Evolutionary conservation across 2,329 filamentous ascomycete species (phyloP).

Genomic region (Periconia macrospinosa): DNA sequence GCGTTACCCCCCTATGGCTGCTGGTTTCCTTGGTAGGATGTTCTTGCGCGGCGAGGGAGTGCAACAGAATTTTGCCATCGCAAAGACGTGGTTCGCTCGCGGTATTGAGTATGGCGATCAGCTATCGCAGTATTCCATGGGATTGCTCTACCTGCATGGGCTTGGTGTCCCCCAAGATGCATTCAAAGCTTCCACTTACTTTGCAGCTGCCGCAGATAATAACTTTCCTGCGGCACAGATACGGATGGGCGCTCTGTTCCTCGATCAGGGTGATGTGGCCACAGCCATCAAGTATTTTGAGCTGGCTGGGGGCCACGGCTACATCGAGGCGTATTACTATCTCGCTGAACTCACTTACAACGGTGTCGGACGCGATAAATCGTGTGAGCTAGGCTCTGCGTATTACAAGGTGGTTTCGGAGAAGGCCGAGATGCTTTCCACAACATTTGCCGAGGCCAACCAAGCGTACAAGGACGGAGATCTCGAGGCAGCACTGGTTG

Average conservation of each 20-base stretch:
- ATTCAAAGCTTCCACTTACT: slow-evolving; percentile 71
- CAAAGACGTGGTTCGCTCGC: slow-evolving; percentile 80
- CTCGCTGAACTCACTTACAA: slow-evolving; percentile 83
- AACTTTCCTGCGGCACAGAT: slow-evolving; percentile 81
- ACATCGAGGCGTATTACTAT: slow-evolving; percentile 90
- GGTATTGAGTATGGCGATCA: slow-evolving; percentile 76
- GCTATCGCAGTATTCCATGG: slow-evolving; percentile 81
- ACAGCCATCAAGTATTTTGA: slow-evolving; percentile 87
- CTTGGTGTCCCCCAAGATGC: slow-evolving; percentile 72
- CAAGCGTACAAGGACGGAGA: slow-evolving; percentile 78
- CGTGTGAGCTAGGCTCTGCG: slow-evolving; percentile 73
- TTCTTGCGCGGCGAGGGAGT: slow-evolving; percentile 85
- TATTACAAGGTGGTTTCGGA: slow-evolving; percentile 90
- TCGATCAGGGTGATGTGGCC: slow-evolving; percentile 83
- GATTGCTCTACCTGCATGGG: slow-evolving; percentile 80
- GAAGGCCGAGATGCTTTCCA: slow-evolving; percentile 85
- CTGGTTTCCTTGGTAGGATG: slow-evolving; percentile 86
- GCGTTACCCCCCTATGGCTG: slow-evolving; percentile 78
- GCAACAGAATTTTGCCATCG: slow-evolving; percentile 74
- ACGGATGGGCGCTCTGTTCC: slow-evolving; percentile 77
- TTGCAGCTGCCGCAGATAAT: slow-evolving; percentile 79
- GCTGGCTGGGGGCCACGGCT: slow-evolving; percentile 76
- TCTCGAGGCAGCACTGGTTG: slow-evolving; percentile 75
- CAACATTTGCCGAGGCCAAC: slow-evolving; percentile 81
- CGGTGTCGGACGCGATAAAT: slow-evolving; percentile 77